Percentiles rank a stretch among this genome's conserved stretches.
Conservation (phyloP, 2,329 filamentous ascomycete species). For the Monascus ruber region DNA sequence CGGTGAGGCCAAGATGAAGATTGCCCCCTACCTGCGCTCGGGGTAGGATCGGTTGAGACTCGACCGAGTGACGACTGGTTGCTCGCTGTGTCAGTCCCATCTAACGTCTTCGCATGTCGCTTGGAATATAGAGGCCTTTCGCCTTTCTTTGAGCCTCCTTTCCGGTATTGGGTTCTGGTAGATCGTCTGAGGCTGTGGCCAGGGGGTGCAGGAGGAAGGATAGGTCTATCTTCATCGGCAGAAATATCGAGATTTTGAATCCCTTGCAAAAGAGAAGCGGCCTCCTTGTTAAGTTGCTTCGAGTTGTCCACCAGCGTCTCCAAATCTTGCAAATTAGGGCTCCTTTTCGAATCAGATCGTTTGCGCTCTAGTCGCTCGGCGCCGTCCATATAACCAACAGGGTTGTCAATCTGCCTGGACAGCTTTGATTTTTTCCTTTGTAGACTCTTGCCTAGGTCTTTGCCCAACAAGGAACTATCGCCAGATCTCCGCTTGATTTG, state of each 20-base stretch:
- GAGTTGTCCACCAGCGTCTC: slow-evolving; percentile 78
- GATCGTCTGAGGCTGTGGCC: slow-evolving; percentile 77
- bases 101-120: slow-evolving; percentile 53
- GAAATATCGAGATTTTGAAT: slow-evolving; percentile 33
- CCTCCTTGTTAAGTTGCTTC: slow-evolving; percentile 56
- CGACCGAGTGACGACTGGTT: slow-evolving; percentile 3
- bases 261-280: slow-evolving; percentile 40
- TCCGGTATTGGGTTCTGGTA: slow-evolving; percentile 82
- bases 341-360: slow-evolving; percentile 49
- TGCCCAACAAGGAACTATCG: slow-evolving; percentile 47
- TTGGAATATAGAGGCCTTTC: slow-evolving; percentile 66
- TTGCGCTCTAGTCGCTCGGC: slow-evolving; percentile 68
- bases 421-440: slow-evolving; percentile 91
- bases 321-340: slow-evolving; percentile 57
- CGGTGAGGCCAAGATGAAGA: slow-evolving; percentile 31
- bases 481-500: slow-evolving; percentile 76
- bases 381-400: slow-evolving; percentile 66
- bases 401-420: slow-evolving; percentile 76
- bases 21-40: slow-evolving; percentile 27
- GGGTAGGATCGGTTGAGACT: slow-evolving; percentile 27
- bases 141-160: slow-evolving; percentile 71
- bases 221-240: slow-evolving; percentile 64
- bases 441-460: slow-evolving; percentile 48
- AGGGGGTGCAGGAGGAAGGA: slow-evolving; percentile 62
- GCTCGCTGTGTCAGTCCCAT: slow-evolving; percentile 43